phyloP scores from a whole-genome alignment of 768 basidiomycete species.

The Psilocybe azurescens region DNA sequence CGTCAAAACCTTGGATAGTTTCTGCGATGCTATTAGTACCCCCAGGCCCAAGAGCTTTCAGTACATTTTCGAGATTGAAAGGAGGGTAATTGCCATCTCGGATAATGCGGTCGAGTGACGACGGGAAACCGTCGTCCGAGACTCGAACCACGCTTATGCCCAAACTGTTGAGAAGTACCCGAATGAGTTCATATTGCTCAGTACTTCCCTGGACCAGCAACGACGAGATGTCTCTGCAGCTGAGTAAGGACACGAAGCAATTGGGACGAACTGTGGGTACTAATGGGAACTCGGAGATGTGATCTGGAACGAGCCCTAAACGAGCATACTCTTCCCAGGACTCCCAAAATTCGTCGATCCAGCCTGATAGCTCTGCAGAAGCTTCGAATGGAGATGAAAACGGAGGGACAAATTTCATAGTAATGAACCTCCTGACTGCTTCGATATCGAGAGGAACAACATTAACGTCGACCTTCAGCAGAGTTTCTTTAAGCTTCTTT shows the following conservation, averaged over 20 bases:
- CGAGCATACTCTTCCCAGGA: slow-evolving; percentile 23
- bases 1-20: slow-evolving; percentile 26
- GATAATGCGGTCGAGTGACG: slow-evolving; percentile 24
- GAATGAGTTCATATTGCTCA: slow-evolving; percentile 12
- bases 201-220: slow-evolving; percentile 26
- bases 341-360: slow-evolving; percentile 42
- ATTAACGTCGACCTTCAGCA: slow-evolving; percentile 31
- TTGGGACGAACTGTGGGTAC: slow-evolving; percentile 33
- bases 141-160: slow-evolving; percentile 20
- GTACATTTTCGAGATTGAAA: slow-evolving; percentile 19
- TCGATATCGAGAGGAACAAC: slow-evolving; percentile 22
- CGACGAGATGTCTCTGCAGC: slow-evolving; percentile 29
- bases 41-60: slow-evolving; percentile 22
- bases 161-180: slow-evolving; percentile 17
- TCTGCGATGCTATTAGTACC: slow-evolving; percentile 12
- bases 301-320: slow-evolving; percentile 11
- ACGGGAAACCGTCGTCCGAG: slow-evolving; percentile 24
- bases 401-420: slow-evolving; percentile 1
- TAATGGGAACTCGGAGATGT: slow-evolving; percentile 35
- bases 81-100: slow-evolving; percentile 15
- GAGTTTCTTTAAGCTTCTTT: slow-evolving; percentile 2
- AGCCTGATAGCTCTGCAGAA: slow-evolving; percentile 21
- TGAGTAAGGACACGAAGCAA: slow-evolving; percentile 36
- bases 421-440: slow-evolving; percentile 21
- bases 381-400: slow-evolving; percentile 1